Evolutionary conservation across 257 asterid species (phyloP), one percentile per base, ranked within the genome.

Genomic region (Solanum piurae): DNA sequence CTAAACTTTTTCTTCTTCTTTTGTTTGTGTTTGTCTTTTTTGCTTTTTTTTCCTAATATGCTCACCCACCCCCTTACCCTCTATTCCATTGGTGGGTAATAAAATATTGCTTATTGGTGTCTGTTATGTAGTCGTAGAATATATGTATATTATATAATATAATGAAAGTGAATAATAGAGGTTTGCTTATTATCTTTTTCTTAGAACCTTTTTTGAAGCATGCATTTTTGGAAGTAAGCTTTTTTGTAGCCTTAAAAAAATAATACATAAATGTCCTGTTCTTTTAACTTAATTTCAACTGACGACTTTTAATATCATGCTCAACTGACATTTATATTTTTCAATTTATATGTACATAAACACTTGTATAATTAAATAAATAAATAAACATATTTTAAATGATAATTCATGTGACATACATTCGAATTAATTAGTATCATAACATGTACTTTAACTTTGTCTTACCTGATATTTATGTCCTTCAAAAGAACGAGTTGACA

Each of bases 11-110:
- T 27, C 40, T 84, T 83, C 87, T 83, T 66, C 88, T 34, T 80
- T 92, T 90, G 84, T 92, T 89, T 85, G 72, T 90, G 90, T 91
- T 92, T 79, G 85, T 92, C 94, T 89, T 89, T 74, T 94, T 55
- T 20, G 64, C 88, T 83, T 87, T 85, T 90, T 87, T 84, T 86
- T 76, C 72, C 60, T 36, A 74, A 55, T 84, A 31, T 46, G 44
- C 44, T 29, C 82, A 71, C 86, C 60, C 36, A 3, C 40, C 23
- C 85, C 87, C 79, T 74, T 12, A 76, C 23, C 12, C 34, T n/a
- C 58, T 38, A 27, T 3, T 69, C 66, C 88, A 79, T 36, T 85
- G 87, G 40, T 86, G 42, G 73, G 55, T 69, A 86, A 72, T 20
- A 64, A 86, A 86, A 80, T 86, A 60, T n/a, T 55, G 46, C 31